Percentiles rank a stretch among this genome's conserved stretches.
Conservation (phyloP, 2,329 filamentous ascomycete species). For the Monilinia fructicola region DNA sequence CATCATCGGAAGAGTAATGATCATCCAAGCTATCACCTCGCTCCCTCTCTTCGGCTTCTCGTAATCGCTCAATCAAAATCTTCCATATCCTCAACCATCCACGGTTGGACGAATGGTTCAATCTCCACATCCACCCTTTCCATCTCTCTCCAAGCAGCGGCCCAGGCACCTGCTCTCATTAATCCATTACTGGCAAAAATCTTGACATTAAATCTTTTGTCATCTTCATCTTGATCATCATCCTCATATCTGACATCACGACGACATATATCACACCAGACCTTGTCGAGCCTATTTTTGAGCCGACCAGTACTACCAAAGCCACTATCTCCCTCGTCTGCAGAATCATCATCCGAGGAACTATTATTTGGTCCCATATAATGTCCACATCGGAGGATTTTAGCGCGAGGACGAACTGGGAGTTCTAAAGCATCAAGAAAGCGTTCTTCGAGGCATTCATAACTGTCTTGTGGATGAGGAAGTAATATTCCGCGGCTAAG, state of each 20-base stretch:
- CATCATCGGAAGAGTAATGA: slow-evolving; percentile 32
- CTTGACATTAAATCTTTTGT: slow-evolving; percentile 69
- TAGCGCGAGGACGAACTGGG: slow-evolving; percentile 60
- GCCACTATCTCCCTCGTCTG: slow-evolving; percentile 26
- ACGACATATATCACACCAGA: slow-evolving; percentile 41
- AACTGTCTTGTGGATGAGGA: slow-evolving; percentile 76
- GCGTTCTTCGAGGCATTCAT: slow-evolving; percentile 75
- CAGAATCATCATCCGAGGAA: slow-evolving; percentile 38
- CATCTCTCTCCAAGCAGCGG: slow-evolving; percentile 95
- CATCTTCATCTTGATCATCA: slow-evolving; percentile 28
- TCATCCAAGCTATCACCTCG: slow-evolving; percentile 33
- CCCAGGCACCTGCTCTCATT: slow-evolving; percentile 90
- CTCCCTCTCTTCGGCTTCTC: slow-evolving; percentile 20
- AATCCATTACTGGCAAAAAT: slow-evolving; percentile 94
- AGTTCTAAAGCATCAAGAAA: slow-evolving; percentile 74
- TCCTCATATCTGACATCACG: slow-evolving; percentile 38
- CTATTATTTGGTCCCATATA: slow-evolving; percentile 58
- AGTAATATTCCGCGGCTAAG: slow-evolving; percentile 72
- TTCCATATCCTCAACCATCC: slow-evolving; percentile 60
- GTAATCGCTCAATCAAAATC: slow-evolving; percentile 47
- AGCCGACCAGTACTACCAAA: slow-evolving; percentile 19
- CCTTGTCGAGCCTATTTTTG: slow-evolving; percentile 23
- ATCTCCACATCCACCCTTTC: slow-evolving; percentile 96
- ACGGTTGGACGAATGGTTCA: slow-evolving; percentile 65
- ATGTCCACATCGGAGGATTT: slow-evolving; percentile 74